Base-by-base conservation (phyloP, 2,329 filamentous ascomycete species). In the Apiospora kogelbergensis region DNA sequence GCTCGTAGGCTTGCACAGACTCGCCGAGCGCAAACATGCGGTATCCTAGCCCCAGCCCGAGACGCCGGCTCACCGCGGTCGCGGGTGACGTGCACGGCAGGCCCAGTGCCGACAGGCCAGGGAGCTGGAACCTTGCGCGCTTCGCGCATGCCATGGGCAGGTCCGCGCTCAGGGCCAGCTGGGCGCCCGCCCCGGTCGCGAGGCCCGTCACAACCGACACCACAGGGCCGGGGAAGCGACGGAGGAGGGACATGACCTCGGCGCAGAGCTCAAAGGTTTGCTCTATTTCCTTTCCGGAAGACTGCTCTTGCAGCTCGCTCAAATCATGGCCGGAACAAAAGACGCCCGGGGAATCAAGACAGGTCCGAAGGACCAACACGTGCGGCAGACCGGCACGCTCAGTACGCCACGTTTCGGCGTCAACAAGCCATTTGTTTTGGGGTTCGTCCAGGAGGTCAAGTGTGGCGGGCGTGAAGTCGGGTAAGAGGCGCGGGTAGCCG, bases 281-380 rank as follows among this genome's bases (percentile, higher is more conserved):
- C 17, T 10, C 30, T 13, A 15, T 37, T 73, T 67, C 3, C 75
- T 20, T 65, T 37, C 2, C 40, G 41, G 11, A 42, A 13, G 33
- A 24, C 33, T 74, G 70, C 0, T 63, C 33, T 7, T 70, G 66
- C 7, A 79, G 69, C 65, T 80, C 76, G 9, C 70, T 66, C 3
- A 79, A 73, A 70, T 80, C 77, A 68, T 80, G 77, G 53, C 78
- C 78, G 0, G 78, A 74, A 68, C 74, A 72, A 70, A 80, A 80
- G 42, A 78, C 74, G 11, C 74, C 75, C 11, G 15, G 6, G 15
- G 53, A 44, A n/a, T 22, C 42, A 6, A 42, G 26, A 13, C 68
- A 33, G 63, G 69, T 73, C 67, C 78, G 78, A 11, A 80, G 73
- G 53, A 80, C 76, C 13, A 80, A 73, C 6, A 79, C 76, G 11